Evolutionary conservation across 345 rosid genomes (phyloP).

Genomic region (Populus ilicifolia): DNA sequence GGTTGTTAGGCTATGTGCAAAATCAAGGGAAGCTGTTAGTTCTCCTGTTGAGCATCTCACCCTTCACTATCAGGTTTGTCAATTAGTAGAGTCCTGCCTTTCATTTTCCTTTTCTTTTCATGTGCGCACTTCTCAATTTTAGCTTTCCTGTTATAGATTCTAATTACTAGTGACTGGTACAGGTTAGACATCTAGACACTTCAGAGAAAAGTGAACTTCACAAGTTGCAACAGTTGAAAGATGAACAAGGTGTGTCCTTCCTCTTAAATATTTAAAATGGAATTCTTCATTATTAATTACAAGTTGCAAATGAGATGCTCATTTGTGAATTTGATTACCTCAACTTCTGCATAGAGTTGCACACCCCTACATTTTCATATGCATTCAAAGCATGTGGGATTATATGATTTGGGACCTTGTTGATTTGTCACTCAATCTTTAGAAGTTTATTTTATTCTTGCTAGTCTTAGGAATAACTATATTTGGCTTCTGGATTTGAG

Average conservation of each 20-base stretch:
- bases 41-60: conserved; percentile 99
- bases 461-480: background rate
- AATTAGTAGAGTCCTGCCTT: conserved; percentile 5
- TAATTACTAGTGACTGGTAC: conserved; percentile 20
- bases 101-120: background rate
- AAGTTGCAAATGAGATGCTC: background rate
- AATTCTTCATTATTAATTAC: background rate
- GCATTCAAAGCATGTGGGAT: background rate
- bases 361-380: background rate
- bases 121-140: background rate
- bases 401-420: background rate
- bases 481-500: background rate
- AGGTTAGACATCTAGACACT: conserved; percentile 99
- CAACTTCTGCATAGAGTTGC: background rate
- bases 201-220: conserved; percentile 98
- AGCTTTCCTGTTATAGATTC: conserved; percentile 4
- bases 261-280: background rate
- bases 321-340: background rate
- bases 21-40: conserved; percentile 98
- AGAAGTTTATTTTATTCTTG: background rate
- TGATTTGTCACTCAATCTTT: background rate
- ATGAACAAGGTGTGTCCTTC: conserved; percentile 79
- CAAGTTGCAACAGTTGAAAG: conserved; percentile 97
- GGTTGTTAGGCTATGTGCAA: conserved; percentile 99
- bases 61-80: conserved; percentile 94